A percentile compares a stretch with the other conserved stretches of the same genome.
Evolutionary conservation across 164 flowering plant species (phyloP).

Genomic region (Kingdonia uniflora): DNA sequence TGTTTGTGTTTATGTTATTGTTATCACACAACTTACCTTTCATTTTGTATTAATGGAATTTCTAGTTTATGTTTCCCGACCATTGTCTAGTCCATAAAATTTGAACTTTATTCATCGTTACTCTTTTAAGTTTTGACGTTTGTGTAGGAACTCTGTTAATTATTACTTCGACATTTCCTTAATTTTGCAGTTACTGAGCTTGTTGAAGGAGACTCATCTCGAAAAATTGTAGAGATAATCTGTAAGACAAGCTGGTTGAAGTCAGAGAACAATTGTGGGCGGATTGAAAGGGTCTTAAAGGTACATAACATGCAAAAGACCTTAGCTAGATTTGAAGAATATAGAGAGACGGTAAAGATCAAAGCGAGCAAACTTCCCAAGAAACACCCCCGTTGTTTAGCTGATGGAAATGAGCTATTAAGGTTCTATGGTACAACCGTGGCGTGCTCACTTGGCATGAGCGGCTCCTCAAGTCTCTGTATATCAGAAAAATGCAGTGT

Average conservation of each 20-base stretch:
- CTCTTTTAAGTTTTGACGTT: no score
- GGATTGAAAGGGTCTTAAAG: constrained; percentile 54
- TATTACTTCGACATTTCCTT: background rate
- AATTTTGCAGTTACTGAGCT: constrained; percentile 48
- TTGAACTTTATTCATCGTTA: no score
- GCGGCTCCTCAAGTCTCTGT: constrained; percentile 46
- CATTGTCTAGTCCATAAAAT: no score
- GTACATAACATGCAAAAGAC: constrained; percentile 70
- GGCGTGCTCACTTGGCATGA: constrained; percentile 45
- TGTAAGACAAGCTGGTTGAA: constrained; percentile 58
- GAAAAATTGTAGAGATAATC: constrained; percentile 63
- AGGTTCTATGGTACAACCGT: constrained; percentile 59
- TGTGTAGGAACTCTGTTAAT: no score
- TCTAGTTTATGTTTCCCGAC: no score
- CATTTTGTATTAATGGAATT: no score
- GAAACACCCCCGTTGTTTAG: constrained; percentile 69
- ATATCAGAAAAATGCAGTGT: constrained; percentile 38
- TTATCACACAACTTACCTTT: no score
- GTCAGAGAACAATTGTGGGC: constrained; percentile 37
- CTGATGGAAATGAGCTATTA: constrained; percentile 66
- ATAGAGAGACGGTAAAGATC: constrained; percentile 52
- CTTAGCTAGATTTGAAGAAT: constrained; percentile 54
- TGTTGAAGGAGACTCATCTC: constrained; percentile 57
- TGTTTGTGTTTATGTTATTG: no score
- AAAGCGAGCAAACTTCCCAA: constrained; percentile 64